phyloP scores from a whole-genome alignment of 352 stramenopile genomes.

The Globisporangium iwayamae region DNA sequence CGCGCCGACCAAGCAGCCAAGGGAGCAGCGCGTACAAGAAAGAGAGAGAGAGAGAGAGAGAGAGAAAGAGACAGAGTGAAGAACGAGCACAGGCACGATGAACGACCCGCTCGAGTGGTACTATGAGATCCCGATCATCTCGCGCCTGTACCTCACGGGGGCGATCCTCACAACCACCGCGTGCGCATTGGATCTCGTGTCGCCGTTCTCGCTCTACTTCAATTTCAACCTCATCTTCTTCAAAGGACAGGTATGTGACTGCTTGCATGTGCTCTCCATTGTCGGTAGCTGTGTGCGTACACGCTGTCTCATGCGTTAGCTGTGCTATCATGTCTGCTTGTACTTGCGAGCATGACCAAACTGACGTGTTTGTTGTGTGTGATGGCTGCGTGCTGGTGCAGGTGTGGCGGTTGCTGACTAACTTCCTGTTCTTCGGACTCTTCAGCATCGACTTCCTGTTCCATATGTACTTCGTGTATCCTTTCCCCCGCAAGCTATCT shows the following conservation, averaged over 20 bases:
- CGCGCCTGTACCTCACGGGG: conserved; percentile 96
- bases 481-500: conserved; percentile 25
- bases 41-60: conserved; percentile 8
- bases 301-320: not conserved
- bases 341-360: not conserved
- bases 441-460: conserved; percentile 99
- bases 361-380: not conserved
- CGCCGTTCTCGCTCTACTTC: conserved; percentile 94
- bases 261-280: not conserved
- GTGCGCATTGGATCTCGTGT: conserved; percentile 96
- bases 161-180: conserved; percentile 96
- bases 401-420: conserved; percentile 96
- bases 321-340: conserved; percentile 3
- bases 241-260: conserved; percentile 88
- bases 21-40: not conserved
- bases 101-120: conserved; percentile 95
- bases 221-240: conserved; percentile 97
- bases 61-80: conserved; percentile 10
- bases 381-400: conserved; percentile 21
- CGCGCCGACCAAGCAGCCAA: not conserved
- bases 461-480: conserved; percentile 99
- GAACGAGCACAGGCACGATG: conserved; percentile 32
- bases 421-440: conserved; percentile 99
- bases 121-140: conserved; percentile 98
- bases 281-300: not conserved